Base-by-base conservation (phyloP, 2,329 filamentous ascomycete genomes). In the Stagonosporopsis rhizophila region DNA sequence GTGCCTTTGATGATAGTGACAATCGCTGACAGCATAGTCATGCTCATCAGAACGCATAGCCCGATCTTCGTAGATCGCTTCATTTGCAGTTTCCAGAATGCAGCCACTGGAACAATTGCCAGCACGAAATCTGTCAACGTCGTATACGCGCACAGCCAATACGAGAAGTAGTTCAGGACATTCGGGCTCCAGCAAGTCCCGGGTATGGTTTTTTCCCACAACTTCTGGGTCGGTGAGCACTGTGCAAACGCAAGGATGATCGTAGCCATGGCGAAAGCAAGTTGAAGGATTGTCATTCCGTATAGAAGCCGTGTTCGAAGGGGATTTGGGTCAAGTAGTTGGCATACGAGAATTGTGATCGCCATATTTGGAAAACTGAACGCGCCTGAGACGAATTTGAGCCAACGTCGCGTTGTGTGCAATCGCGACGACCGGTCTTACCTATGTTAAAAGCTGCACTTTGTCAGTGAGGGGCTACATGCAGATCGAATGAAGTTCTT, bases 11-110 rank as follows among this genome's bases (percentile, higher is more conserved):
- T 22, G 19, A 60, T 49, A 3, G 46, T 58, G 6, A 60, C 38
- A 25, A 60, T 49, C 7, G 54, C 58, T 37, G 46, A 58, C 11
- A 58, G 34, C 54, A 60, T 60, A 2, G 46, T 52, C 54, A 58
- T 47, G 7, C 50, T 37, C 58, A 58, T 60, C 34, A 58, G 37
- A 4, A 44, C 15, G 22, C 47, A 48, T 2, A 58, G 7, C 9
- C 53, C 46, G 5, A 60, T 34, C 37, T 60, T 60, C 0, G 58
- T 60, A 9, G 49, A 54, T 15, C 46, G 42, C 23, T 48, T 44
- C 50, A 57, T 57, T 41, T 57, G 53, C 14, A 57, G 39, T 19
- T 44, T 48, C 49, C 37, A 54, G 22, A 60, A 60, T 9, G 46
- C 34, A 14, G 35, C 40, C 17, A 51, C 46, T 17, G 58, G 49